Evolutionary conservation across 192 early-diverging fungal genomes (phyloP).

Genomic region (Podila verticillata): DNA sequence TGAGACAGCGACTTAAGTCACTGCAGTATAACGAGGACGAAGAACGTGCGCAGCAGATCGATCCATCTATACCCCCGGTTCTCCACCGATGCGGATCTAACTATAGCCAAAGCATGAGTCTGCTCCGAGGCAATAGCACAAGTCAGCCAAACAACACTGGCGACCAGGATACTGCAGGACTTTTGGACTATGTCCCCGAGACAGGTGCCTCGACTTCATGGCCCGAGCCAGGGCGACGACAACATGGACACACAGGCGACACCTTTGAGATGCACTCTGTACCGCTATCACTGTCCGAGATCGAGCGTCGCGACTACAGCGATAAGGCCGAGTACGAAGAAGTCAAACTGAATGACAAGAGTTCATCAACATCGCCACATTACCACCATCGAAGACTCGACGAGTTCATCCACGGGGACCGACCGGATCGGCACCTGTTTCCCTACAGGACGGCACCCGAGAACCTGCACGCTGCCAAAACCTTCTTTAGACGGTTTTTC

Average conservation of each 20-base stretch:
- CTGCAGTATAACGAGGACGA: background rate
- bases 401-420: conserved; percentile 8
- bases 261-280: too few relatives aligned
- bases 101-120: too few relatives aligned
- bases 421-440: conserved; percentile 24
- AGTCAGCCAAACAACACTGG: background rate
- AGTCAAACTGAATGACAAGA: background rate
- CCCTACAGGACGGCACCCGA: conserved; percentile 13
- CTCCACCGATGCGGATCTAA: too few relatives aligned
- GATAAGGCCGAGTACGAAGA: too few relatives aligned
- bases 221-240: background rate
- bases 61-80: too few relatives aligned
- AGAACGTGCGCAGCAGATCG: too few relatives aligned
- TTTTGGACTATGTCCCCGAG: background rate
- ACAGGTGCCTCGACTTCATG: background rate
- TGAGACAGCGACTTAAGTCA: background rate
- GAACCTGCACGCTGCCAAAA: conserved; percentile 5
- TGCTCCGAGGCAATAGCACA: background rate
- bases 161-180: background rate
- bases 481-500: conserved; percentile 16
- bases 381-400: background rate
- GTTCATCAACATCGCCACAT: background rate
- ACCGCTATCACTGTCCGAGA: too few relatives aligned
- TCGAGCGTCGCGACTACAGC: too few relatives aligned
- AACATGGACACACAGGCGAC: too few relatives aligned